A percentile compares a stretch with the other conserved stretches of the same genome.
Evolutionary conservation across 176 grass and related monocot species (phyloP).

Genomic region (Oryza coarctata): DNA sequence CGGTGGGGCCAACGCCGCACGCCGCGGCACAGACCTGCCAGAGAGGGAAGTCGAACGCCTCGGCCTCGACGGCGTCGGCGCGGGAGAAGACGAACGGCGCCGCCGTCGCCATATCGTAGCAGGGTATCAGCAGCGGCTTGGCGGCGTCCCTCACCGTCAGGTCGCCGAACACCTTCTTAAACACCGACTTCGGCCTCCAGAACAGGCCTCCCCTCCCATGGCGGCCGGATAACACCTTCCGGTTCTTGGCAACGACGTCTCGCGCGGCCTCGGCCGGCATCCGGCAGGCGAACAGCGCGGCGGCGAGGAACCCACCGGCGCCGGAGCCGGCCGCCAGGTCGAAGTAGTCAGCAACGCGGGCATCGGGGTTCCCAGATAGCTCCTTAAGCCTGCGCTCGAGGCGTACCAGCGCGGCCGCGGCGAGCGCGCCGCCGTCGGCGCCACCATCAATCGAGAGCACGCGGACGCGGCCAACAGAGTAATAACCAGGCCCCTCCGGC

Average conservation of each 20-base stretch:
- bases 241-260: conserved; percentile 43
- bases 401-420: conserved; percentile 45
- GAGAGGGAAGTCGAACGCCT: conserved; percentile 83
- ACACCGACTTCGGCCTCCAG: conserved; percentile 12
- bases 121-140: conserved; percentile 80
- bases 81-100: conserved; percentile 91
- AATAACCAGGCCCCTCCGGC: background rate
- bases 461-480: conserved; percentile 40
- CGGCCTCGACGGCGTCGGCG: conserved; percentile 82
- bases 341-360: conserved; percentile 56
- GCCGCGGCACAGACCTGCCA: conserved; percentile 67
- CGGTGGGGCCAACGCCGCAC: conserved; percentile 30
- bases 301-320: conserved; percentile 59
- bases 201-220: background rate
- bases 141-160: conserved; percentile 55
- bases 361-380: conserved; percentile 50
- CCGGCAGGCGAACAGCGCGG: conserved; percentile 54
- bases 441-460: conserved; percentile 71
- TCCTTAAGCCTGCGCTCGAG: conserved; percentile 56
- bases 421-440: conserved; percentile 42
- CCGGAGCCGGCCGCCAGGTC: conserved; percentile 73
- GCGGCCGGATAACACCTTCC: conserved; percentile 31
- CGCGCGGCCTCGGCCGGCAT: conserved; percentile 57
- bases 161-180: conserved; percentile 57
- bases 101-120: conserved; percentile 61